Percentiles rank a stretch among this genome's conserved stretches.
Conservation (phyloP, 1,139 yeast species). For the Pichia cactophila region DNA sequence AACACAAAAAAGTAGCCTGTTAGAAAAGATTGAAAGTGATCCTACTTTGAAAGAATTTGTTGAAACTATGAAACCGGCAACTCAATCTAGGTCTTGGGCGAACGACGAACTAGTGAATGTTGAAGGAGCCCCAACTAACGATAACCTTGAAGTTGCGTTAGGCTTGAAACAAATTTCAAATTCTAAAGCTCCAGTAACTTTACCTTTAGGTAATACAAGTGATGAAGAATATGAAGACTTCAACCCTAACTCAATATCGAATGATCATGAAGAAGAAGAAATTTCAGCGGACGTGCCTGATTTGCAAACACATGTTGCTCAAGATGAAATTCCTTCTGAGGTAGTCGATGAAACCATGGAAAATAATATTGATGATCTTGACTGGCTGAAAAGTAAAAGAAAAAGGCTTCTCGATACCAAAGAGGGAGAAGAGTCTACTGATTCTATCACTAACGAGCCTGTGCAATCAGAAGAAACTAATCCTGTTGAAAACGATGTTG, state of each 20-base stretch:
- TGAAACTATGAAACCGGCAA: conserved; percentile 74
- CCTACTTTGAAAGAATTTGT: conserved; percentile 72
- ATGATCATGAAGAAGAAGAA: conserved; percentile 21
- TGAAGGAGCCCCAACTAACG: conserved; percentile 39
- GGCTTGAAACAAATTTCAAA: conserved; percentile 10
- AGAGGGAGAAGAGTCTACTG: conserved; percentile 15
- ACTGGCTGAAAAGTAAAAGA: conserved; percentile 80
- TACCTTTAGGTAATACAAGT: conserved; percentile 34
- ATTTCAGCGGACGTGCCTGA: conserved; percentile 23
- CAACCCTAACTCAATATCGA: conserved; percentile 40
- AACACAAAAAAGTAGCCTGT: conserved; percentile 31
- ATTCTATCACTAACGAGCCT: conserved; percentile 1
- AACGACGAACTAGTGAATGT: conserved; percentile 58
- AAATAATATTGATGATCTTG: conserved; percentile 59
- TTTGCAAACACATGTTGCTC: conserved; percentile 31
- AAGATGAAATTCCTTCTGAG: conserved; percentile 28
- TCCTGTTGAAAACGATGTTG: conserved; percentile 13
- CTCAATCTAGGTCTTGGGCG: conserved; percentile 63
- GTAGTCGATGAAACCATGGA: conserved; percentile 17
- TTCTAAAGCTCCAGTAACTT: conserved; percentile 11
- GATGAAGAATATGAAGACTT: conserved; percentile 65
- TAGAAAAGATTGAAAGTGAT: conserved; percentile 54
- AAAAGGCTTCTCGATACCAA: conserved; percentile 47
- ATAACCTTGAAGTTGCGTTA: conserved; percentile 19
- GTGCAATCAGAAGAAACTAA: conserved; percentile 8